phyloP scores from a whole-genome alignment of 495 filamentous ascomycete species.

The Neurospora pannonica region DNA sequence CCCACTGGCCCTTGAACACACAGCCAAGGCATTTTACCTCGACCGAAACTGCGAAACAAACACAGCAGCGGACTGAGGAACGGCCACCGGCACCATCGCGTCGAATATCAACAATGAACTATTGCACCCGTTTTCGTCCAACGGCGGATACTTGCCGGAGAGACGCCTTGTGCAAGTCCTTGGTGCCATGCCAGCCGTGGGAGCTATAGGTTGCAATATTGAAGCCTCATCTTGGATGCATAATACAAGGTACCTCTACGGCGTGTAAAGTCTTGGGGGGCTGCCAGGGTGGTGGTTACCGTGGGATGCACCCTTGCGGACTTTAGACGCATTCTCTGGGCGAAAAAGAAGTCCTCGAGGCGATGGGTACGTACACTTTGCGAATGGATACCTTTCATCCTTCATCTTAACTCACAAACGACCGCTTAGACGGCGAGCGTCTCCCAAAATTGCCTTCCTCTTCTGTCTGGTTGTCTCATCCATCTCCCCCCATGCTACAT shows the following conservation, averaged over 20 bases:
- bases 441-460: neutral
- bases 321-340: neutral
- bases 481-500: neutral
- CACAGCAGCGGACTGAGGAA: neutral
- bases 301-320: neutral
- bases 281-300: neutral
- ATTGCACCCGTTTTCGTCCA: neutral
- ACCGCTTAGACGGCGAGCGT: neutral
- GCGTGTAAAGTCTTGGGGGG: neutral
- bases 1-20: neutral
- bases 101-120: neutral
- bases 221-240: neutral
- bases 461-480: neutral
- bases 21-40: neutral
- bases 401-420: neutral
- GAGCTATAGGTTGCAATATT: neutral
- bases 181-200: conserved; percentile 4
- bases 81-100: neutral
- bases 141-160: neutral
- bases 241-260: neutral
- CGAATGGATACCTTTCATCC: neutral
- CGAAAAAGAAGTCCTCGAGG: neutral
- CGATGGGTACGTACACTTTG: neutral
- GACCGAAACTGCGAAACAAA: neutral
- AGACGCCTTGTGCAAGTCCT: conserved; percentile 1